Evolutionary conservation across 2,329 filamentous ascomycete species (phyloP).

Genomic region (Fusarium marasasianum): DNA sequence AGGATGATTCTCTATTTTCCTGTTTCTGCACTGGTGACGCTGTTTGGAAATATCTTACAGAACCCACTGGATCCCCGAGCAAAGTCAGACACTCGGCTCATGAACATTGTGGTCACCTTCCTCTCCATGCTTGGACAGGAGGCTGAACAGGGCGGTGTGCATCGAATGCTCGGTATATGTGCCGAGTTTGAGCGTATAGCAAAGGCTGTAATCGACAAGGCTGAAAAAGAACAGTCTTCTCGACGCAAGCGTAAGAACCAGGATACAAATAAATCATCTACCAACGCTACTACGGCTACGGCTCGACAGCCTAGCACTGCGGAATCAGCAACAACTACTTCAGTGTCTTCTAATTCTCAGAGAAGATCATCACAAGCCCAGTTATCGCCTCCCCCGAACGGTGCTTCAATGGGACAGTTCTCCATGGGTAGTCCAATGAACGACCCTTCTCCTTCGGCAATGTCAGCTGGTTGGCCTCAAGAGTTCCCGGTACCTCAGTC

Average conservation of each 20-base stretch:
- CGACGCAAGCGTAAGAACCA: slow-evolving; percentile 86
- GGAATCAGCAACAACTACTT: slow-evolving; percentile 7
- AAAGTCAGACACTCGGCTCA: slow-evolving; percentile 86
- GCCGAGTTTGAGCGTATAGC: slow-evolving; percentile 97
- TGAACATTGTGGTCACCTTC: slow-evolving; percentile 94
- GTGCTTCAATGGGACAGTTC: slow-evolving; percentile 39
- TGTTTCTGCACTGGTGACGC: slow-evolving; percentile 90
- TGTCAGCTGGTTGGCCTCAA: slow-evolving; percentile 58
- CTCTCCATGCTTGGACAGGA: slow-evolving; percentile 89
- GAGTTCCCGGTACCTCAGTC: slow-evolving; percentile 53
- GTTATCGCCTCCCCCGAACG: slow-evolving; percentile 42
- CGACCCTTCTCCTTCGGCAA: slow-evolving; percentile 57
- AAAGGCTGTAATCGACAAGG: slow-evolving; percentile 87
- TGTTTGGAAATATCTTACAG: slow-evolving; percentile 96
- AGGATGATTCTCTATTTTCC: slow-evolving; percentile 96
- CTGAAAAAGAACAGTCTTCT: slow-evolving; percentile 83
- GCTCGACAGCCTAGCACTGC: slow-evolving; percentile 20
- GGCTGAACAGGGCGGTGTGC: slow-evolving; percentile 88
- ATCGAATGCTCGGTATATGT: slow-evolving; percentile 92
- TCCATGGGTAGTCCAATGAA: slow-evolving; percentile 41
- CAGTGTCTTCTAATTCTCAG: slow-evolving; percentile 1
- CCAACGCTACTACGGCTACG: slow-evolving; percentile 16
- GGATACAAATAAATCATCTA: slow-evolving; percentile 49
- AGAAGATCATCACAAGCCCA: slow-evolving; percentile 35
- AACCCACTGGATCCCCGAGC: slow-evolving; percentile 91